Conservation (phyloP, 805 yeast genomes). For the Candida lessepsii region DNA sequence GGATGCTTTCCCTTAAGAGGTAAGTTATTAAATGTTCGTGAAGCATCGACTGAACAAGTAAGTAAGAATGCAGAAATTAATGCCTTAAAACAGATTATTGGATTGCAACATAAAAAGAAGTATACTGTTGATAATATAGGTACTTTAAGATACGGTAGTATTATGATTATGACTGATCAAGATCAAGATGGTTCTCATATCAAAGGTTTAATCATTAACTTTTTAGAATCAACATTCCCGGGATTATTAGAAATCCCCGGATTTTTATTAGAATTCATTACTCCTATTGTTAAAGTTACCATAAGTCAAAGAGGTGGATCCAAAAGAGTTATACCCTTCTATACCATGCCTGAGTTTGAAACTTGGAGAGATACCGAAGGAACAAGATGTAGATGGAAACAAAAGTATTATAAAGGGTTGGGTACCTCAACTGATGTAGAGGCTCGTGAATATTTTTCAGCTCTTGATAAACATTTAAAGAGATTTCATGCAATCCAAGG, state of each 20-base stretch:
- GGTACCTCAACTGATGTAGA: constrained; percentile 89
- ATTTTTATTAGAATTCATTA: constrained; percentile 87
- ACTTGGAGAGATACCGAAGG: constrained; percentile 89
- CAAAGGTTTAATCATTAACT: constrained; percentile 91
- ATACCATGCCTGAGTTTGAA: constrained; percentile 95
- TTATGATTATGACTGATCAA: constrained; percentile 99
- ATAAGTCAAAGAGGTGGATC: constrained; percentile 58
- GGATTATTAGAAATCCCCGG: constrained; percentile 90
- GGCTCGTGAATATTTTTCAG: constrained; percentile 83
- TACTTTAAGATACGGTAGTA: constrained; percentile 87
- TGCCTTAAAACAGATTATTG: constrained; percentile 92
- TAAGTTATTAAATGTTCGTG: constrained; percentile 91
- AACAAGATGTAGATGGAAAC: constrained; percentile 71
- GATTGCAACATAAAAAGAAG: constrained; percentile 86
- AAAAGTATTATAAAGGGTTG: constrained; percentile 96
- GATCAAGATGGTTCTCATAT: constrained; percentile 99
- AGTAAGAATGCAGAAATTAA: constrained; percentile 91
- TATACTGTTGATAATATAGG: constrained; percentile 62
- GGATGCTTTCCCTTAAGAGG: constrained; percentile 97
- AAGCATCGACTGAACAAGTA: constrained; percentile 94
- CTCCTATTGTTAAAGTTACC: constrained; percentile 93
- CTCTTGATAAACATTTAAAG: constrained; percentile 82
- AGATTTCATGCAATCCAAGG: constrained; percentile 78
- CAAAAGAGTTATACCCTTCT: constrained; percentile 66
- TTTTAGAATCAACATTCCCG: constrained; percentile 90